A percentile compares a stretch with the other conserved stretches of the same genome.
phyloP scores from a whole-genome alignment of 306 rosid genomes.

The Prunus mongolica region DNA sequence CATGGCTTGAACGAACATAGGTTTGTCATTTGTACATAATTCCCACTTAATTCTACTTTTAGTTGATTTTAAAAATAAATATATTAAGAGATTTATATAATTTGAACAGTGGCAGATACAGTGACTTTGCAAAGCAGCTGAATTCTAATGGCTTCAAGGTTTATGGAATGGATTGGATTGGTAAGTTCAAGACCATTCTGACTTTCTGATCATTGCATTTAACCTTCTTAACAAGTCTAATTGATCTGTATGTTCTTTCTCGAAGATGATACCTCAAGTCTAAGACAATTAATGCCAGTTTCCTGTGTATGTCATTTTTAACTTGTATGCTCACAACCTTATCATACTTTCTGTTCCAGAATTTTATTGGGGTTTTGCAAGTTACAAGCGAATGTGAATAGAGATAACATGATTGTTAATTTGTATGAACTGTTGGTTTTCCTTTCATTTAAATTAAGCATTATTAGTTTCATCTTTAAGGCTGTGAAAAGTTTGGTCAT shows the following conservation, averaged over 20 bases:
- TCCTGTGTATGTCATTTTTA: not conserved
- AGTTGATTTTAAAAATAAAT: not conserved
- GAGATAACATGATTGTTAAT: not conserved
- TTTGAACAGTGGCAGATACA: slow-evolving; percentile 70
- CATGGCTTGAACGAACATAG: slow-evolving; percentile 98
- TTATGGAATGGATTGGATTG: slow-evolving; percentile 97
- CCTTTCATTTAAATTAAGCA: not conserved
- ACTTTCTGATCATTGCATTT: not conserved
- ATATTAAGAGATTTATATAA: slow-evolving; percentile 21
- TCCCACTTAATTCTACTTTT: slow-evolving; percentile 1
- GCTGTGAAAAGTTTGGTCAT: not conserved
- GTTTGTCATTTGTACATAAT: slow-evolving; percentile 33
- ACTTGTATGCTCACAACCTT: not conserved
- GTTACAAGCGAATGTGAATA: not conserved
- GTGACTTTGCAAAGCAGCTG: slow-evolving; percentile 71
- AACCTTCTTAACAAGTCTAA: not conserved
- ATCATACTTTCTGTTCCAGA: not conserved
- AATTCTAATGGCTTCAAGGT: slow-evolving; percentile 82
- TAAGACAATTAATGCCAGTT: not conserved
- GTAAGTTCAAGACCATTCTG: slow-evolving; percentile 40
- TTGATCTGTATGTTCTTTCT: not conserved
- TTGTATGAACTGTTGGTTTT: not conserved
- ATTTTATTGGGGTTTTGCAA: not conserved
- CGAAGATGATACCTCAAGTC: not conserved
- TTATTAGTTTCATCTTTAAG: not conserved